A percentile compares a stretch with the other conserved stretches of the same genome.
phyloP scores from a whole-genome alignment of 78 protist species.

The Monosiga brevicollis region DNA sequence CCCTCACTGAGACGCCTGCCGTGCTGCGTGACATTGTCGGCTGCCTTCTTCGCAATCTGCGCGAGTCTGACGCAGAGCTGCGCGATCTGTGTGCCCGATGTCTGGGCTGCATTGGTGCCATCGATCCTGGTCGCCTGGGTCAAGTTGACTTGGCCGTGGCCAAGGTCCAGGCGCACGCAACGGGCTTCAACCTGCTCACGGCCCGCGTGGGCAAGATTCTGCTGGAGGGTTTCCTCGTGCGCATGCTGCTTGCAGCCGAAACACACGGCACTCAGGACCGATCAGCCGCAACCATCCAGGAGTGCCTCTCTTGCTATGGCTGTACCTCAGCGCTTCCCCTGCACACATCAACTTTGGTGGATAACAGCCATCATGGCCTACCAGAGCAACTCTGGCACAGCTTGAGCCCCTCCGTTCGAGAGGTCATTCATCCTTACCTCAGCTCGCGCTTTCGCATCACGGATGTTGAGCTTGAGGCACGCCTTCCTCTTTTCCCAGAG shows the following conservation, averaged over 20 bases:
- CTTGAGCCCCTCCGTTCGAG: background rate
- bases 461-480: background rate
- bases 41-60: background rate
- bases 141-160: background rate
- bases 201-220: background rate
- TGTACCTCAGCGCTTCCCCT: background rate
- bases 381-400: background rate
- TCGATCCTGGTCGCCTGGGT: slow-evolving; percentile 1
- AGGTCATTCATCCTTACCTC: background rate
- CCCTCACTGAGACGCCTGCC: background rate
- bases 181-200: background rate
- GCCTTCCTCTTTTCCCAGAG: no score
- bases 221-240: background rate
- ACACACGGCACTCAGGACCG: background rate
- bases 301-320: background rate
- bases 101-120: slow-evolving; percentile 1
- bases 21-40: background rate
- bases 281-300: background rate
- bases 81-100: background rate
- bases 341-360: background rate
- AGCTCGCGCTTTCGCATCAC: background rate
- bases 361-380: background rate
- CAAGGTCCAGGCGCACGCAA: background rate
- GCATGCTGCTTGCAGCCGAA: background rate
- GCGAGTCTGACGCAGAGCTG: background rate